A percentile compares a stretch with the other conserved stretches of the same genome.
phyloP scores from a whole-genome alignment of 83 land plant genomes.

The Thuja plicata region DNA sequence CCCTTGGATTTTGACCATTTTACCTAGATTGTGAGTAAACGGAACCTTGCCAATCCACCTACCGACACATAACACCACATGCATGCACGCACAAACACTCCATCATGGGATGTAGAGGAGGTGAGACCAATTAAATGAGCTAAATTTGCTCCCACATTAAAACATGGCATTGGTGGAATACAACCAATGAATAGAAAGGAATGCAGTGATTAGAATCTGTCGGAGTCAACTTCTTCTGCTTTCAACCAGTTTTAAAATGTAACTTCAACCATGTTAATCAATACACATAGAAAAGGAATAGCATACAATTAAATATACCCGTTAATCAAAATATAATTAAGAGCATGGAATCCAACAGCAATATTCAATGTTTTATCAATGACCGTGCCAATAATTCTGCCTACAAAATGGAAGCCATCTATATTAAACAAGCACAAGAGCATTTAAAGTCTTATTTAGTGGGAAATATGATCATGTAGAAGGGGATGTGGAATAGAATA shows the following conservation, averaged over 20 bases:
- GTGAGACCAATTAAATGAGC: neutral
- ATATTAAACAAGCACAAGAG: neutral
- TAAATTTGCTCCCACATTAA: neutral
- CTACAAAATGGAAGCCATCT: neutral
- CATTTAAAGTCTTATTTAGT: neutral
- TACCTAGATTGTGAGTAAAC: neutral
- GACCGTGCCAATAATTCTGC: neutral
- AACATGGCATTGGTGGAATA: neutral
- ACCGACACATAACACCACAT: neutral
- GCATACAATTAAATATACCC: too few species aligned
- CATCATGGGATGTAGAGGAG: neutral
- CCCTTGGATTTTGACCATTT: neutral
- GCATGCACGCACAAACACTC: neutral
- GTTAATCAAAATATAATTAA: neutral
- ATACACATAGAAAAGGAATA: neutral
- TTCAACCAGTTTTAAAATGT: neutral
- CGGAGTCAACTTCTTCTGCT: neutral
- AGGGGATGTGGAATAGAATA: neutral
- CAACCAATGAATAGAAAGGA: neutral
- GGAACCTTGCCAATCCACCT: neutral
- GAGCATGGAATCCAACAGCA: neutral
- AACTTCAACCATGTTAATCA: neutral
- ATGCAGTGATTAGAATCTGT: neutral
- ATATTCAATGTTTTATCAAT: neutral
- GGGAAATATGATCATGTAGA: neutral